Conservation (phyloP, 805 yeast species). For the Ogataea methanolica region DNA sequence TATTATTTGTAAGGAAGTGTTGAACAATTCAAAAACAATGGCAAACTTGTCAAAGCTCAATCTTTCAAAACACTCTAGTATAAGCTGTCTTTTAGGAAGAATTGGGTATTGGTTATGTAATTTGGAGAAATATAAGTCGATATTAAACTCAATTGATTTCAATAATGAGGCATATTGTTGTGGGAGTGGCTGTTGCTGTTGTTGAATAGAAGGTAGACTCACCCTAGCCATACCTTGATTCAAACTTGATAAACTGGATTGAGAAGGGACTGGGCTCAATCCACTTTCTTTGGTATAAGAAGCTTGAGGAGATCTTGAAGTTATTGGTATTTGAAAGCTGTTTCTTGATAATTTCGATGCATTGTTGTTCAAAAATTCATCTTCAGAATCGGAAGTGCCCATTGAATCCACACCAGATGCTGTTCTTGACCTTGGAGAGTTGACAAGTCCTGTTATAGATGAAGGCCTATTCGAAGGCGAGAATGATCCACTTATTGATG, state of each 20-base stretch:
- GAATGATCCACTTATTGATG: conserved; percentile 38
- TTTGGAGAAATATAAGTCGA: conserved; percentile 38
- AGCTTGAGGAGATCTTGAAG: conserved; percentile 14
- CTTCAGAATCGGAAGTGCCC: conserved; percentile 32
- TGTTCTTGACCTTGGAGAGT: conserved; percentile 16
- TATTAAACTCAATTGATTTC: conserved; percentile 28
- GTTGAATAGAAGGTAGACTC: conserved; percentile 8
- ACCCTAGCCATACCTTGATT: conserved; percentile 18
- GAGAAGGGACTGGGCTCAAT: conserved; percentile 23
- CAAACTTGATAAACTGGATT: conserved; percentile 19
- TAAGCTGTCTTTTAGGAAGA: conserved; percentile 32
- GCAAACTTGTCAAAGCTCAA: conserved; percentile 28
- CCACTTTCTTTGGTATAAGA: conserved; percentile 20
- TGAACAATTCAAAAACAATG: conserved; percentile 37
- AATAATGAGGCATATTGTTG: conserved; percentile 18
- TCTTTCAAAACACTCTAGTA: conserved; percentile 23
- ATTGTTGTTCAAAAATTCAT: conserved; percentile 23
- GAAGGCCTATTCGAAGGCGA: conserved; percentile 19
- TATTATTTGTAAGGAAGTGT: conserved; percentile 35
- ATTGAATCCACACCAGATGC: conserved; percentile 19
- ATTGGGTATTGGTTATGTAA: conserved; percentile 44
- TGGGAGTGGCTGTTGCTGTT: conserved; percentile 11
- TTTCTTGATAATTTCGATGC: conserved; percentile 20
- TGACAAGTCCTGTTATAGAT: conserved; percentile 12
- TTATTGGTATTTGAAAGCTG: conserved; percentile 22